phyloP scores from a whole-genome alignment of 1,139 yeast genomes.

The Geotrichum histeridarum region DNA sequence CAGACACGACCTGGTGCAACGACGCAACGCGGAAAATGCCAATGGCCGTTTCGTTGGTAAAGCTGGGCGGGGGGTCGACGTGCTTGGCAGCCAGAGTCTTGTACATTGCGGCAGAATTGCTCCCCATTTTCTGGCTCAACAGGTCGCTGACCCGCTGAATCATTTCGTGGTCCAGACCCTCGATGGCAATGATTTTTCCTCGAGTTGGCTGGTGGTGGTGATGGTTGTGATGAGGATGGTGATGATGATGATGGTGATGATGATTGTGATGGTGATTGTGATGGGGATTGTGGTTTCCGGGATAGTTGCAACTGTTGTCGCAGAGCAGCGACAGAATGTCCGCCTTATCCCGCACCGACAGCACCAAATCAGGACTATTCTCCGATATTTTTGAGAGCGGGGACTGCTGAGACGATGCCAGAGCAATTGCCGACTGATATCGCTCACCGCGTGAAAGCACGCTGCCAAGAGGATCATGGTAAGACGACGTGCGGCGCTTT shows the following conservation, averaged over 20 bases:
- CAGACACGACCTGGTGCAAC: constrained; percentile 28
- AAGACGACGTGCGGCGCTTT: constrained; percentile 32
- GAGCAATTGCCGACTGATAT: constrained; percentile 28
- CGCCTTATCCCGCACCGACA: constrained; percentile 29
- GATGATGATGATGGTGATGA: too few species aligned
- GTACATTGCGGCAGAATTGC: constrained; percentile 22
- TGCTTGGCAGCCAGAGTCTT: constrained; percentile 15
- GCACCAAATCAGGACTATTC: neutral
- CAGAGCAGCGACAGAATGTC: constrained; percentile 29
- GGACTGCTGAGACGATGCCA: constrained; percentile 20
- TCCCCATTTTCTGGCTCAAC: constrained; percentile 17
- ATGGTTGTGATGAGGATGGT: too few species aligned
- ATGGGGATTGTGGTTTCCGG: neutral
- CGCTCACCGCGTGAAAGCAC: constrained; percentile 23
- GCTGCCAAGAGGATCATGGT: constrained; percentile 30
- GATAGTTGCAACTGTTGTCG: constrained; percentile 19
- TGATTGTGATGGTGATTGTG: too few species aligned
- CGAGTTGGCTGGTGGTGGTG: constrained; percentile 2
- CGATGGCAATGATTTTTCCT: constrained; percentile 28
- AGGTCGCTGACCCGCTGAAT: constrained; percentile 21
- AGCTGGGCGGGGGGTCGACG: neutral
- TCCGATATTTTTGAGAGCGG: constrained; percentile 11
- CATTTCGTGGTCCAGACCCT: constrained; percentile 28
- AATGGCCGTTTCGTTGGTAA: constrained; percentile 21
- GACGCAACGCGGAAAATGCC: constrained; percentile 32